A percentile compares a stretch with the other conserved stretches of the same genome.
These are phyloP conservation scores for Pugionium cornutum DNA, from an alignment of 345 rosid species.

Conservation along the genomic window DNA sequence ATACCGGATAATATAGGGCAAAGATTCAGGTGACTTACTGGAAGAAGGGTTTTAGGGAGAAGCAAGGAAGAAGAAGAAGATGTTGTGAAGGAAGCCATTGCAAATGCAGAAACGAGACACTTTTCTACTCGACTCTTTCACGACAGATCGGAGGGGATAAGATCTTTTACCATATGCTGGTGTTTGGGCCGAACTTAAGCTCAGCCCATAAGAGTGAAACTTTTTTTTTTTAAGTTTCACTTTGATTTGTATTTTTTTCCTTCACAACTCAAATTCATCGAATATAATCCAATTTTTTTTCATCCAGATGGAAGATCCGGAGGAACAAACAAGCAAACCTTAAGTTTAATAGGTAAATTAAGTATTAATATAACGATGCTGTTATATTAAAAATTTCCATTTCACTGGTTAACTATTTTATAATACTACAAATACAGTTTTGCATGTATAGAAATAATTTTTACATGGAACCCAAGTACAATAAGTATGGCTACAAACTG, in stretches of 20 bases:
- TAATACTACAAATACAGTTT: not conserved
- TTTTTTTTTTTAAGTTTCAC: too few species aligned
- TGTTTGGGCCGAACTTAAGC: not conserved
- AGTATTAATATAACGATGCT: too few species aligned
- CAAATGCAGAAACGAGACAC: slow-evolving; percentile 5
- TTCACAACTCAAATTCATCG: too few species aligned
- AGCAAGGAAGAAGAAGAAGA: slow-evolving; percentile 41
- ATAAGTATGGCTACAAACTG: not conserved
- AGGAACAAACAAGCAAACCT: too few species aligned
- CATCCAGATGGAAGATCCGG: too few species aligned
- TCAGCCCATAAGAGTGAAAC: not conserved
- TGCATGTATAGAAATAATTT: not conserved
- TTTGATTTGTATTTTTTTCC: too few species aligned
- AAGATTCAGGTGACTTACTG: slow-evolving; percentile 20
- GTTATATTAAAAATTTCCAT: not conserved
- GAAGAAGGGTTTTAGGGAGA: slow-evolving; percentile 46
- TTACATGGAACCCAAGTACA: not conserved
- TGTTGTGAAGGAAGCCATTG: slow-evolving; percentile 59
- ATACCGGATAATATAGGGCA: not conserved
- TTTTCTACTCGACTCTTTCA: slow-evolving; percentile 7
- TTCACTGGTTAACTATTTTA: not conserved
- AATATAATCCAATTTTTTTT: too few species aligned
- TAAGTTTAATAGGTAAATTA: too few species aligned
- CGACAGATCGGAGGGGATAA: slow-evolving; percentile 25
- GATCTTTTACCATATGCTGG: slow-evolving; percentile 2